phyloP scores from a whole-genome alignment of 2,329 filamentous ascomycete species.

The Laburnicola sp. region DNA sequence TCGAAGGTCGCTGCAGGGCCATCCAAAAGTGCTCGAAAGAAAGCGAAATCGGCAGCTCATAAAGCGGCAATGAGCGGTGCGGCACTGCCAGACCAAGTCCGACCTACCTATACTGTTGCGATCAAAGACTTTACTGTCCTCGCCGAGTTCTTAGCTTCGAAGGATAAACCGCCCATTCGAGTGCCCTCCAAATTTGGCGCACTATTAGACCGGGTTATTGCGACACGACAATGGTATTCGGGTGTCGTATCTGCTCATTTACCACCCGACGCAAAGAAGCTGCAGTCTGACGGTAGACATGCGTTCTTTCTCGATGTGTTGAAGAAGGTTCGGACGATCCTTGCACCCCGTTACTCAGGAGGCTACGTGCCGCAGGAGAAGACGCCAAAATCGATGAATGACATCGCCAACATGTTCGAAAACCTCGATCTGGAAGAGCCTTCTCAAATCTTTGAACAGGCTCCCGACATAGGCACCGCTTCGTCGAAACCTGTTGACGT shows the following conservation, averaged over 20 bases:
- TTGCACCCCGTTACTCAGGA: too few relatives aligned
- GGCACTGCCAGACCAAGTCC: not conserved
- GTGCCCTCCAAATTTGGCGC: conserved; percentile 36
- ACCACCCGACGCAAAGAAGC: conserved; percentile 16
- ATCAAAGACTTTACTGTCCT: conserved; percentile 47
- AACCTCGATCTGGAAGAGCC: conserved; percentile 45
- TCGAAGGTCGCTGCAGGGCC: not conserved
- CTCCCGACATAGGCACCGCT: conserved; percentile 26
- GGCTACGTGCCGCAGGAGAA: too few relatives aligned
- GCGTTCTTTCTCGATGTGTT: conserved; percentile 43
- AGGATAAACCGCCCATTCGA: conserved; percentile 23
- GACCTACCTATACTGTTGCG: conserved; percentile 40
- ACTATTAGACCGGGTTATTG: conserved; percentile 48
- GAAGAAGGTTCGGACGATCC: conserved; percentile 10
- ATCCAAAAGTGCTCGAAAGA: not conserved
- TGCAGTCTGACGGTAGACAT: conserved; percentile 32
- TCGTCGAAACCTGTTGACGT: not conserved
- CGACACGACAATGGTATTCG: conserved; percentile 36
- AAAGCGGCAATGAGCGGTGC: not conserved
- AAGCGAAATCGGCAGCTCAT: not conserved
- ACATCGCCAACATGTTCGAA: conserved; percentile 41
- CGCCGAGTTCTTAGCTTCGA: conserved; percentile 43
- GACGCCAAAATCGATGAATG: not conserved
- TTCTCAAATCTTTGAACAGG: conserved; percentile 43
- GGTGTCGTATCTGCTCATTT: conserved; percentile 13